Base-by-base conservation (phyloP, 768 basidiomycete species). In the Lentinula lateritia region DNA sequence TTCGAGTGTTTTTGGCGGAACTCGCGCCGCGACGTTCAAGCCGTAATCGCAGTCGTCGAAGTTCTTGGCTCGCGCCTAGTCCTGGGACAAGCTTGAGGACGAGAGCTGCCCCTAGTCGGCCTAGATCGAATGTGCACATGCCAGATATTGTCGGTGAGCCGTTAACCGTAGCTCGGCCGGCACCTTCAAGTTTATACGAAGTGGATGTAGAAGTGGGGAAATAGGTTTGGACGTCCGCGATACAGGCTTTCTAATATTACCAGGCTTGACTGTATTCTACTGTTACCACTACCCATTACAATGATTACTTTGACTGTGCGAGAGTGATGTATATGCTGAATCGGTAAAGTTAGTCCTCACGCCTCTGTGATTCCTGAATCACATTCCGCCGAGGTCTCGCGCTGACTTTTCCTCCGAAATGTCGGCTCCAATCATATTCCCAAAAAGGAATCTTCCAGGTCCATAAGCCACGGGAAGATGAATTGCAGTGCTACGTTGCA, bases 401-500 rank as follows among this genome's bases (percentile, higher is more conserved):
- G 45, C 45, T 23, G 45, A 20, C 46, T 18, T 13, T 20, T 20
- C 20, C 23, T 48, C 46, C 18, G 46, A 48, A 48, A 23, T 39
- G n/a, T 13, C 35, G 55, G 23, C 23, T 34, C 55, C 55, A 38
- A 43, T 42, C 55, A 50, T 38, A 32, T 52, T 60, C 59, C 50
- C 9, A 60, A 60, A 60, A 52, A 60, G 59, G 59, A 50, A 60
- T 52, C 59, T 60, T 60, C 59, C 46, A 60, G 59, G 36, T 60
- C 59, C 46, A 60, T 8, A 28, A 28, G 8, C 34, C 58, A 46
- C 58, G 58, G 58, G 42, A 58, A 58, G 39, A 32, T 23, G 43
- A 52, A 60, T 59, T 59, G 32, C 58, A 18, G 58, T 59, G 45
- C 58, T 50, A 50, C 58, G 58, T 59, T 41, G 46, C 58, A 59